A percentile compares a stretch with the other conserved stretches of the same genome.
These are phyloP conservation scores for Neospermospora avenae DNA, from an alignment of 2,329 filamentous ascomycete species.

Conservation along the genomic window DNA sequence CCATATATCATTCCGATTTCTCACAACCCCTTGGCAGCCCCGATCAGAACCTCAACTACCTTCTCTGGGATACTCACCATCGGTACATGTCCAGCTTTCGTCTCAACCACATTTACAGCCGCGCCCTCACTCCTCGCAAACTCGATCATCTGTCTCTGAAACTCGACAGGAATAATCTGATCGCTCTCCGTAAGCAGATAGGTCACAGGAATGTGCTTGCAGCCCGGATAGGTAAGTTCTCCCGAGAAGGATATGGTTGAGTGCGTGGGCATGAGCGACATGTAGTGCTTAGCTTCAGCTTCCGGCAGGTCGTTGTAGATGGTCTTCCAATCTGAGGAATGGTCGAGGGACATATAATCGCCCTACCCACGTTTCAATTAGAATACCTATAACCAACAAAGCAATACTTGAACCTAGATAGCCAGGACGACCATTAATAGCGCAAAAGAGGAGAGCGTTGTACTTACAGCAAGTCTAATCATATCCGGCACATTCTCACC, in stretches of 20 bases:
- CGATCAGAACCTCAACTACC: conserved; percentile 5
- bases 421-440: too few relatives aligned
- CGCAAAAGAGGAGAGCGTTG: neutral
- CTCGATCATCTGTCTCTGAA: conserved; percentile 5
- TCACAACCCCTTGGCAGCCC: conserved; percentile 2
- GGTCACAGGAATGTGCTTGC: conserved; percentile 7
- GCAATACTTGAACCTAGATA: neutral
- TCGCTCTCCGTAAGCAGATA: conserved; percentile 11
- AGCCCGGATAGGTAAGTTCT: conserved; percentile 7
- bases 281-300: neutral
- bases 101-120: neutral
- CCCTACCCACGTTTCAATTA: neutral
- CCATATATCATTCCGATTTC: too few relatives aligned
- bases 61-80: conserved; percentile 8
- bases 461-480: conserved; percentile 9
- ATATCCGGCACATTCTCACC: conserved; percentile 10
- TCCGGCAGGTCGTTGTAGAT: conserved; percentile 13
- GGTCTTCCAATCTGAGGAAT: conserved; percentile 1
- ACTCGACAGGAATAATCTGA: conserved; percentile 8
- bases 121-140: conserved; percentile 3
- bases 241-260: conserved; percentile 9
- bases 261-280: conserved; percentile 6
- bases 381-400: neutral
- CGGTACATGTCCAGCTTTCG: conserved; percentile 7
- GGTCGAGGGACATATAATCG: conserved; percentile 8